These are phyloP conservation scores for Terana coerulea DNA, from an alignment of 768 basidiomycete species.

Conservation along the genomic window DNA sequence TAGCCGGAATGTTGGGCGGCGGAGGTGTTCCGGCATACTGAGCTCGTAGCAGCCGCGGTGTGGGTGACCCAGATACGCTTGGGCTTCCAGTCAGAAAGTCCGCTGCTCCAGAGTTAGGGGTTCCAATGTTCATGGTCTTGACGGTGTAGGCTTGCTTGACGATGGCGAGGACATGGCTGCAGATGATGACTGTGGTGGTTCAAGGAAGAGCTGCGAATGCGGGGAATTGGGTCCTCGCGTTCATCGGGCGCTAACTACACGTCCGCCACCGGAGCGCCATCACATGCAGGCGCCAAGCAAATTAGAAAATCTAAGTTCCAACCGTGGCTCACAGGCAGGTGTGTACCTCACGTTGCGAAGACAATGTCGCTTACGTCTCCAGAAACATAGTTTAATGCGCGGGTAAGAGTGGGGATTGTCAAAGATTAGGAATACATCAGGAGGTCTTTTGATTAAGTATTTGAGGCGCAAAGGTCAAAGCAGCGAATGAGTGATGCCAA, in stretches of 20 bases:
- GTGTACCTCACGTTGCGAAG: too few species aligned
- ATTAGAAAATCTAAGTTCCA: too few species aligned
- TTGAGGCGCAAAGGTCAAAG: too few species aligned
- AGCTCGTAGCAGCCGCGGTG: constrained; percentile 59
- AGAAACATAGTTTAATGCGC: too few species aligned
- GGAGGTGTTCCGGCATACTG: constrained; percentile 59
- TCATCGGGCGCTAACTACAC: neutral
- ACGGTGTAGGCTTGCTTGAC: constrained; percentile 8
- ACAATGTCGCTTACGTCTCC: too few species aligned
- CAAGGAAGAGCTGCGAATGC: neutral
- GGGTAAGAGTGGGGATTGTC: too few species aligned
- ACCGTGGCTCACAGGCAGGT: too few species aligned
- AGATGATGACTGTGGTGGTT: constrained; percentile 5
- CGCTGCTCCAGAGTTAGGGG: constrained; percentile 7
- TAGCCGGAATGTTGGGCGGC: constrained; percentile 47
- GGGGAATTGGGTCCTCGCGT: constrained; percentile 4
- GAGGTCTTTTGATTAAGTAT: too few species aligned
- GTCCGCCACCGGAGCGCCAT: constrained; percentile 3
- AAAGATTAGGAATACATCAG: too few species aligned
- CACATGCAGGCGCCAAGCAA: neutral
- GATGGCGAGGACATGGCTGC: constrained; percentile 5
- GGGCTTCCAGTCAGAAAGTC: constrained; percentile 12
- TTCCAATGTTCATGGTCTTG: constrained; percentile 22
- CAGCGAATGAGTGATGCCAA: too few species aligned
- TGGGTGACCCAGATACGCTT: constrained; percentile 53